Evolutionary conservation across 768 basidiomycete species (phyloP).

Genomic region (Dentipellis sp.): DNA sequence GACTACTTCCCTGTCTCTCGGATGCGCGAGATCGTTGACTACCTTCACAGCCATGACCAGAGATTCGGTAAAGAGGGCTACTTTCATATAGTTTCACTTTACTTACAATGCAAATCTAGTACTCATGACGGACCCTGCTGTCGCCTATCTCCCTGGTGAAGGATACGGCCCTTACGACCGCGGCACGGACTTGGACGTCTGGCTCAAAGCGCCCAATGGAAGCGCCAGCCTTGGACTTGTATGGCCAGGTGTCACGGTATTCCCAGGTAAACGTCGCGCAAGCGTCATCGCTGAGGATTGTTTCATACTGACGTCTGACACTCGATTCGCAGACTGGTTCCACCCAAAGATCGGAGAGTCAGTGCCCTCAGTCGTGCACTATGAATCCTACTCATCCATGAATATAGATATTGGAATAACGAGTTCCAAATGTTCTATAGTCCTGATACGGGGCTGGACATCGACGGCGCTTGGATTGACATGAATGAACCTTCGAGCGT

Average conservation of each 20-base stretch:
- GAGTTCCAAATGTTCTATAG: slow-evolving; percentile 52
- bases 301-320: no score
- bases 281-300: neutral
- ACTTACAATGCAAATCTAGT: slow-evolving; percentile 27
- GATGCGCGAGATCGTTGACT: slow-evolving; percentile 57
- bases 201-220: slow-evolving; percentile 55
- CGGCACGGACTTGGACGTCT: slow-evolving; percentile 44
- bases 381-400: neutral
- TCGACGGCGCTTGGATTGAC: slow-evolving; percentile 68
- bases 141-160: slow-evolving; percentile 39
- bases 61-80: slow-evolving; percentile 34
- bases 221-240: slow-evolving; percentile 47
- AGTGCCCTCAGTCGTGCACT: slow-evolving; percentile 10
- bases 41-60: slow-evolving; percentile 53
- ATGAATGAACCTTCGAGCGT: slow-evolving; percentile 71
- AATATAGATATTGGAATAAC: slow-evolving; percentile 46
- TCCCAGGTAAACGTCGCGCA: slow-evolving; percentile 30
- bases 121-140: slow-evolving; percentile 68
- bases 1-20: slow-evolving; percentile 54
- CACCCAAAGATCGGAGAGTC: slow-evolving; percentile 41
- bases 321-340: slow-evolving; percentile 43
- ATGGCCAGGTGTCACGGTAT: slow-evolving; percentile 58
- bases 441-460: slow-evolving; percentile 45
- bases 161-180: slow-evolving; percentile 46
- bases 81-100: neutral